Evolutionary conservation across 78 protist species (phyloP).

Genomic region (Dictyostelium citrinum): DNA sequence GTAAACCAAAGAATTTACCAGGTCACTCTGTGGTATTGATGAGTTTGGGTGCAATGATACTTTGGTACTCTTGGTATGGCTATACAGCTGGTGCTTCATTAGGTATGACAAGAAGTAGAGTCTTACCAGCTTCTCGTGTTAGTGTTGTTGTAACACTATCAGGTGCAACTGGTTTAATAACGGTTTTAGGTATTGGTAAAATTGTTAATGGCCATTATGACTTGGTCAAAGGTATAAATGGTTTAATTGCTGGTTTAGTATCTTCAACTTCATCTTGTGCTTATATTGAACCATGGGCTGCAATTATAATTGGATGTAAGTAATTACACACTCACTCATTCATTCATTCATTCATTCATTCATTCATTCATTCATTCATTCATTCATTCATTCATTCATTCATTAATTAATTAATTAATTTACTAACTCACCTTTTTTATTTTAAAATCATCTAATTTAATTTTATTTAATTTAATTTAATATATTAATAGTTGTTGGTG

Average conservation of each 20-base stretch:
- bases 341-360: neutral
- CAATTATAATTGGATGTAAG: slow-evolving; percentile 50
- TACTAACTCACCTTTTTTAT: neutral
- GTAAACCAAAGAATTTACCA: slow-evolving; percentile 48
- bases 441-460: neutral
- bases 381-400: neutral
- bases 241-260: slow-evolving; percentile 67
- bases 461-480: no score
- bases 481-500: slow-evolving; percentile 16
- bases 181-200: slow-evolving; percentile 53
- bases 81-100: slow-evolving; percentile 58
- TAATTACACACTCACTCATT: neutral
- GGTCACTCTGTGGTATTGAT: slow-evolving; percentile 51
- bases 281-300: slow-evolving; percentile 77
- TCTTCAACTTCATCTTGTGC: slow-evolving; percentile 70
- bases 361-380: neutral
- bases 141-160: slow-evolving; percentile 65
- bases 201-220: slow-evolving; percentile 50
- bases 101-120: slow-evolving; percentile 18
- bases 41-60: slow-evolving; percentile 68
- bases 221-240: slow-evolving; percentile 65
- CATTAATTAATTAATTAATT: no score
- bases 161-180: slow-evolving; percentile 51
- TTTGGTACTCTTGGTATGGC: slow-evolving; percentile 77
- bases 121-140: slow-evolving; percentile 29